phyloP scores from a whole-genome alignment of 2,329 filamentous ascomycete species.

The Alternaria brassicae region DNA sequence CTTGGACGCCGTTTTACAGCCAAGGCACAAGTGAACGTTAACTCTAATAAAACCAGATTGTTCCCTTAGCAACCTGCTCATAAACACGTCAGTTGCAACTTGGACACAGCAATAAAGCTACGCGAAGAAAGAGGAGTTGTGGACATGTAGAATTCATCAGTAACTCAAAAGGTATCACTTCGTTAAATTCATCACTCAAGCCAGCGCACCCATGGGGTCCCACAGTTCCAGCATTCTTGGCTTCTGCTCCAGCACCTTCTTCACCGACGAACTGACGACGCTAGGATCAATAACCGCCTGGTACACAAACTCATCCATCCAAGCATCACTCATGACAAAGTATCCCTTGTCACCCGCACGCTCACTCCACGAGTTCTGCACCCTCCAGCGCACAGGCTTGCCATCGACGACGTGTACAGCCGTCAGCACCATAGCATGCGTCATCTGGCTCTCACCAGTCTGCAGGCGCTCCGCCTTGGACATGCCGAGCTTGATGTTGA shows the following conservation, averaged over 20 bases:
- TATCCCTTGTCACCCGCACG: constrained; percentile 76
- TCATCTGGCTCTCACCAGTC: constrained; percentile 82
- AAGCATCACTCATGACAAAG: constrained; percentile 84
- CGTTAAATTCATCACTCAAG: constrained; percentile 42
- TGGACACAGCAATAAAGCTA: too few species aligned
- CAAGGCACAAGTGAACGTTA: neutral
- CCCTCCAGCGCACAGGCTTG: constrained; percentile 77
- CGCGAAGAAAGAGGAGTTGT: too few species aligned
- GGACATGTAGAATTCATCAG: neutral
- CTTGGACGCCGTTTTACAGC: neutral
- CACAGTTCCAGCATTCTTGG: constrained; percentile 70
- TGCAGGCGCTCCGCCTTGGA: constrained; percentile 76
- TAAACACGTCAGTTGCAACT: too few species aligned
- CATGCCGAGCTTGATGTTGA: constrained; percentile 76
- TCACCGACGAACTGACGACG: constrained; percentile 65
- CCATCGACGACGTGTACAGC: constrained; percentile 78
- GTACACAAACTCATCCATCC: constrained; percentile 74
- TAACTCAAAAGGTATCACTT: neutral
- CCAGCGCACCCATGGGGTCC: constrained; percentile 81
- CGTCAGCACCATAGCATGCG: constrained; percentile 90
- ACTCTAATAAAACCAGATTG: too few species aligned
- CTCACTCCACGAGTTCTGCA: constrained; percentile 86
- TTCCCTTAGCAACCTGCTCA: too few species aligned
- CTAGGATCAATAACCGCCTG: constrained; percentile 83
- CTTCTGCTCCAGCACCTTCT: constrained; percentile 73